phyloP scores from a whole-genome alignment of 306 rosid genomes.

The Dryas drummondii region DNA sequence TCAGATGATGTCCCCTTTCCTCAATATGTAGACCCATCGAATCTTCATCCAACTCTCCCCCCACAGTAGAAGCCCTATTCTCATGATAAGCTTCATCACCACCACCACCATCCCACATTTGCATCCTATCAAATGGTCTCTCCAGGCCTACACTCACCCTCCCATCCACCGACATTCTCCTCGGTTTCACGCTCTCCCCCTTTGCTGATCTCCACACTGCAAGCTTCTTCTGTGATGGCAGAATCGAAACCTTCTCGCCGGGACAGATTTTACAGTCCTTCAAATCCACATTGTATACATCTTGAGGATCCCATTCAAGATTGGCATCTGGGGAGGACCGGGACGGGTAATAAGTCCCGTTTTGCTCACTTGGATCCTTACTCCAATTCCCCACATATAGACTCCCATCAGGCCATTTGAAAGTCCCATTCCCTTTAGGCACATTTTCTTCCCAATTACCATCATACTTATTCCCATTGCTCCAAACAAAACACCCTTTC shows the following conservation, averaged over 20 bases:
- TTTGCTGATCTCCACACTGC: constrained; percentile 78
- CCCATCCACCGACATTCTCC: constrained; percentile 76
- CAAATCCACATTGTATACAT: constrained; percentile 52
- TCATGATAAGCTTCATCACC: constrained; percentile 12
- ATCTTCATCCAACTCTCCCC: constrained; percentile 45
- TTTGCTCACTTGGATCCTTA: constrained; percentile 54
- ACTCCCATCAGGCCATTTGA: constrained; percentile 73
- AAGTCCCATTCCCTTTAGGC: constrained; percentile 73
- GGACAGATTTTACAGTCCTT: constrained; percentile 46
- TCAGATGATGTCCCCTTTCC: constrained; percentile 37
- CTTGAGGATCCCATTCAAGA: constrained; percentile 74
- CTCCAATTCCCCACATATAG: constrained; percentile 68
- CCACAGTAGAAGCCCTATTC: constrained; percentile 32
- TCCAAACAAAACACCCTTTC: constrained; percentile 66
- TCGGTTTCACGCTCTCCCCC: constrained; percentile 42
- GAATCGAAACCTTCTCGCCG: constrained; percentile 60
- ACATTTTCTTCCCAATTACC: constrained; percentile 77
- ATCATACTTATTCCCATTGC: constrained; percentile 65
- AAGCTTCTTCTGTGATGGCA: constrained; percentile 86
- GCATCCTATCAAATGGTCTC: constrained; percentile 58
- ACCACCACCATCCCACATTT: constrained; percentile 55
- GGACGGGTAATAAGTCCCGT: constrained; percentile 55
- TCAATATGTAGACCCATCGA: constrained; percentile 28
- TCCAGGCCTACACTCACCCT: constrained; percentile 62
- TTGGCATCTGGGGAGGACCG: constrained; percentile 41